Evolutionary conservation across 306 rosid species (phyloP), one percentile per base, ranked within the genome.

Genomic region (Gynostemma pentaphyllum): DNA sequence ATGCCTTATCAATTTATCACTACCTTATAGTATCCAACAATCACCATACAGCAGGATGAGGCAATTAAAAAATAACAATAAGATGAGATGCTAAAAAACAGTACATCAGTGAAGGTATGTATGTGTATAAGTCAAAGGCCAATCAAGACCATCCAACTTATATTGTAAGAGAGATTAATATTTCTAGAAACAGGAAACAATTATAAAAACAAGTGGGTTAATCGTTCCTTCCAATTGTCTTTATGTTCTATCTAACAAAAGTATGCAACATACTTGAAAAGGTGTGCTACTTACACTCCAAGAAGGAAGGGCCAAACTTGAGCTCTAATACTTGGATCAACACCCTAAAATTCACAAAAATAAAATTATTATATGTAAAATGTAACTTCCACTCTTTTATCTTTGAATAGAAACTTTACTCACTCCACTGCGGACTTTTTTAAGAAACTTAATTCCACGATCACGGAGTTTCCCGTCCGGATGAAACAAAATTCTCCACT

Each of bases 291-390:
- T 86, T 84, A 94, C 99, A 88, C 95, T 94, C 99, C 97, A 60
- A 94, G 90, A 27, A 94, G 94, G 76, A 86, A 94, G 42, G 99
- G 97, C 99, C 99, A 94, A 69, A 88, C 99, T 71, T 88, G 95
- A 39, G 90, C 82, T 56, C 97, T 81, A 48, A 94, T 86, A 76
- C 89, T 72, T 54, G 97, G 90, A 79, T 94, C 97, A 74, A 88
- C 94, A 66, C 97, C 99, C 99, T 94, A 79, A 74, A 78, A n/a
- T n/a, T 64, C 50, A 78, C 45, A 69, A 68, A 69, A 68, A 40
- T 67, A 22, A 62, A 19, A 22, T 53, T 32, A 60, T 76, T 56
- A 78, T 50, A 53, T 64, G n/a, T n/a, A n/a, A n/a, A 61, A 51
- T 12, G 29, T 48, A 47, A 29, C 57, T 46, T 60, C 37, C 16